These are phyloP conservation scores for Aureobasidium uvarum DNA, from an alignment of 2,329 filamentous ascomycete species.

Conservation along the genomic window DNA sequence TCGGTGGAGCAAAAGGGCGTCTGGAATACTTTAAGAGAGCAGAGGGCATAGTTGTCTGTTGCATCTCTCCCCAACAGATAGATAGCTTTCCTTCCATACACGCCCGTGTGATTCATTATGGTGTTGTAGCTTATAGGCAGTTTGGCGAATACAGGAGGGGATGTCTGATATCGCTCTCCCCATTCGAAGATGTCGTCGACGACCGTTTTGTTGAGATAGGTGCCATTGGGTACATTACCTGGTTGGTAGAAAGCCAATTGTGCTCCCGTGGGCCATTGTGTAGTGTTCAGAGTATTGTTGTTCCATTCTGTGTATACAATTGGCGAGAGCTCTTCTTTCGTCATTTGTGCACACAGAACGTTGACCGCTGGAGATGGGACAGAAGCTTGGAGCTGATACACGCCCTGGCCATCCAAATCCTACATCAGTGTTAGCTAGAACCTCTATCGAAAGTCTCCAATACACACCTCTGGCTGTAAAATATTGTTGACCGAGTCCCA, in stretches of 20 bases:
- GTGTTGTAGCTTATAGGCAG: constrained; percentile 65
- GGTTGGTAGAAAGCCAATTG: constrained; percentile 10
- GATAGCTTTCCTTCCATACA: constrained; percentile 53
- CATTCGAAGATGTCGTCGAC: constrained; percentile 72
- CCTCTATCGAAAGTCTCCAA: not conserved
- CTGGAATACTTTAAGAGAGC: constrained; percentile 62
- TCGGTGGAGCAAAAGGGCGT: constrained; percentile 65
- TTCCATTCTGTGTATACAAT: constrained; percentile 64
- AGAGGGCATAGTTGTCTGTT: constrained; percentile 59
- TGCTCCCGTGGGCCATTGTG: constrained; percentile 29
- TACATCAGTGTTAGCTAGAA: constrained; percentile 9
- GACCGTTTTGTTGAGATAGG: constrained; percentile 30
- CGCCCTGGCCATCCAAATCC: constrained; percentile 61
- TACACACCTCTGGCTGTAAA: constrained; percentile 61
- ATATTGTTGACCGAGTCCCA: constrained; percentile 62
- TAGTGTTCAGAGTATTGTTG: constrained; percentile 37
- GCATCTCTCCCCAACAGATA: constrained; percentile 62
- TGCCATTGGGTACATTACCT: constrained; percentile 11
- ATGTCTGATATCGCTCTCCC: constrained; percentile 50
- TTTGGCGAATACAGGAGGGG: constrained; percentile 44
- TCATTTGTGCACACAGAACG: constrained; percentile 69
- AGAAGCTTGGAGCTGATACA: constrained; percentile 65
- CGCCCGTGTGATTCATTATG: constrained; percentile 54
- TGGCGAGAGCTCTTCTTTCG: constrained; percentile 57
- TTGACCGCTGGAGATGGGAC: constrained; percentile 70